Evolutionary conservation across 1,139 yeast genomes (phyloP).

Genomic region (Suhomyces kunorum): DNA sequence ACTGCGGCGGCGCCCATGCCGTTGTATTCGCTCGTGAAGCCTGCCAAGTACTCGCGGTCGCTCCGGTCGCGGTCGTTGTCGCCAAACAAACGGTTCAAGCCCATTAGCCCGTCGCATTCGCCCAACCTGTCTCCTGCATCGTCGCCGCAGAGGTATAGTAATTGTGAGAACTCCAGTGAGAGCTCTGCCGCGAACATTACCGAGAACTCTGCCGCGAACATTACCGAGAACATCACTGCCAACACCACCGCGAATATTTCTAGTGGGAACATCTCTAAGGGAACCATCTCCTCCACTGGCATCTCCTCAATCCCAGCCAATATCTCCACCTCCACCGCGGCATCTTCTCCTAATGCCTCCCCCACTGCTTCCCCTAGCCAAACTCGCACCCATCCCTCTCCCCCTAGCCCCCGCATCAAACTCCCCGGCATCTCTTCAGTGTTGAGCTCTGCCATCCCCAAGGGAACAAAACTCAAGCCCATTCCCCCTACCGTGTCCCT

Average conservation of each 20-base stretch:
- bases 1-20: slow-evolving; percentile 10
- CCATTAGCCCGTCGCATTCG: slow-evolving; percentile 34
- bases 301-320: too few relatives aligned
- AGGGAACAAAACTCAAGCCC: slow-evolving; percentile 32
- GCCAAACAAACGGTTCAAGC: slow-evolving; percentile 33
- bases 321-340: too few relatives aligned
- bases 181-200: slow-evolving; percentile 1
- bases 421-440: slow-evolving; percentile 48
- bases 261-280: too few relatives aligned
- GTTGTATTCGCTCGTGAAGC: slow-evolving; percentile 6
- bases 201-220: not conserved
- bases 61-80: slow-evolving; percentile 38
- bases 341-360: too few relatives aligned
- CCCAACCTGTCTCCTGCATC: slow-evolving; percentile 29
- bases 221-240: not conserved
- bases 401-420: slow-evolving; percentile 18
- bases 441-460: slow-evolving; percentile 28
- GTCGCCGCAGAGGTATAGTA: slow-evolving; percentile 16
- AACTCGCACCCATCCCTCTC: not conserved
- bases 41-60: slow-evolving; percentile 14
- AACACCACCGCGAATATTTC: too few relatives aligned
- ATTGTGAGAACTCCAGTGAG: slow-evolving; percentile 1
- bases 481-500: slow-evolving; percentile 48
- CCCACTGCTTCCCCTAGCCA: not conserved
- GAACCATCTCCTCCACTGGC: too few relatives aligned